Evolutionary conservation across 192 early-diverging fungal species (phyloP).

Genomic region (Phlyctochytrium bullatum): DNA sequence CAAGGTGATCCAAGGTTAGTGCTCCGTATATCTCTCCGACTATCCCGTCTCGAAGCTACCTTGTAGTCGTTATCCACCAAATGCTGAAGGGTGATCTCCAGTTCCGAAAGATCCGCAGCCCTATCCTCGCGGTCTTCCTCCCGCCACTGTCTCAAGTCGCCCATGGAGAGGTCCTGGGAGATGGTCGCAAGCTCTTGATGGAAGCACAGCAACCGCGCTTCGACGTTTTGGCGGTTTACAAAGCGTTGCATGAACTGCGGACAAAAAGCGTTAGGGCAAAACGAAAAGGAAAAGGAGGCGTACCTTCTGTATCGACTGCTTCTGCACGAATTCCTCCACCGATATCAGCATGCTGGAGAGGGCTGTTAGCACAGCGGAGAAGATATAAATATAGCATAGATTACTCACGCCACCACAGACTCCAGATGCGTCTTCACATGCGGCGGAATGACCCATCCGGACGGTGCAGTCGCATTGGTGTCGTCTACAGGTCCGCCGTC

Average conservation of each 20-base stretch:
- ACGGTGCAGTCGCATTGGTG: background rate
- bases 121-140: slow-evolving; percentile 30
- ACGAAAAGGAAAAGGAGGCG: background rate
- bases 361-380: background rate
- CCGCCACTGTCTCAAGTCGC: slow-evolving; percentile 17
- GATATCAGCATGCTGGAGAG: background rate
- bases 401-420: background rate
- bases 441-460: background rate
- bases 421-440: background rate
- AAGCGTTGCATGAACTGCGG: slow-evolving; percentile 21
- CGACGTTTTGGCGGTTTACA: slow-evolving; percentile 11
- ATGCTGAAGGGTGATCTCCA: slow-evolving; percentile 29
- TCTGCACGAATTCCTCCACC: background rate
- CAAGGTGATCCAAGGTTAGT: background rate
- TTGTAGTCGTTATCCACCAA: slow-evolving; percentile 35
- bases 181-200: slow-evolving; percentile 17
- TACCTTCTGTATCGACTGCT: background rate
- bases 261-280: background rate
- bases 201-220: slow-evolving; percentile 8
- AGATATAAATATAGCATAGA: background rate
- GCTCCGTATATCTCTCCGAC: too few relatives aligned
- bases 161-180: slow-evolving; percentile 7
- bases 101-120: slow-evolving; percentile 21
- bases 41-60: background rate
- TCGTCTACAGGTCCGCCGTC: background rate